Conservation (phyloP, 768 basidiomycete genomes). For the Phlebiopsis flavidoalba region DNA sequence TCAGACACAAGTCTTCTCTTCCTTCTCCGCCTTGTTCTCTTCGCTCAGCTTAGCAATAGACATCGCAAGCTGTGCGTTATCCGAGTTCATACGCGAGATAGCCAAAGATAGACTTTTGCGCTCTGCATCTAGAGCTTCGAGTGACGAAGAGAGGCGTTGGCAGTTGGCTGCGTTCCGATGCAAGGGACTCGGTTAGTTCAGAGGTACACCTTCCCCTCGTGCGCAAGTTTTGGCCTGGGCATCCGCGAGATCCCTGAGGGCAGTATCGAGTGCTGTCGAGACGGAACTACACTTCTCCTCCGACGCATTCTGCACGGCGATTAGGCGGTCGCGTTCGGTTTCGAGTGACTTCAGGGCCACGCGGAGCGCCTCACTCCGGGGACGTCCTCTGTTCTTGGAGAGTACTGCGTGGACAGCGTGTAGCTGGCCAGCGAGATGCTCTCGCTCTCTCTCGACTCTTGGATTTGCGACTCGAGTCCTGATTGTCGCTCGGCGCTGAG, state of each 20-base stretch:
- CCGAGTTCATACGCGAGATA: neutral
- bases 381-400: neutral
- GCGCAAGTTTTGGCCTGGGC: neutral
- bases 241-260: neutral
- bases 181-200: neutral
- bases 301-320: neutral
- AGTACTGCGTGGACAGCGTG: neutral
- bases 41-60: neutral
- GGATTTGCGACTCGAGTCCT: neutral
- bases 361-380: neutral
- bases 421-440: neutral
- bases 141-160: neutral
- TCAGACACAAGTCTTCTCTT: neutral
- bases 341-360: neutral
- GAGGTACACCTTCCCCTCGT: neutral
- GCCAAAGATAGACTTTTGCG: neutral
- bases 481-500: neutral
- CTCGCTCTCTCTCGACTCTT: neutral
- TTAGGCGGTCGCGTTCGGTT: conserved; percentile 4
- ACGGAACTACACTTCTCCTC: neutral
- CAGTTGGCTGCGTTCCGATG: neutral
- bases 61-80: neutral
- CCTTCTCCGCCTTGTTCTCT: neutral
- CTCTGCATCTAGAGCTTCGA: neutral
- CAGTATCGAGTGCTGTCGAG: neutral